phyloP scores from a whole-genome alignment of 495 filamentous ascomycete genomes.

The Arthonia radiata region DNA sequence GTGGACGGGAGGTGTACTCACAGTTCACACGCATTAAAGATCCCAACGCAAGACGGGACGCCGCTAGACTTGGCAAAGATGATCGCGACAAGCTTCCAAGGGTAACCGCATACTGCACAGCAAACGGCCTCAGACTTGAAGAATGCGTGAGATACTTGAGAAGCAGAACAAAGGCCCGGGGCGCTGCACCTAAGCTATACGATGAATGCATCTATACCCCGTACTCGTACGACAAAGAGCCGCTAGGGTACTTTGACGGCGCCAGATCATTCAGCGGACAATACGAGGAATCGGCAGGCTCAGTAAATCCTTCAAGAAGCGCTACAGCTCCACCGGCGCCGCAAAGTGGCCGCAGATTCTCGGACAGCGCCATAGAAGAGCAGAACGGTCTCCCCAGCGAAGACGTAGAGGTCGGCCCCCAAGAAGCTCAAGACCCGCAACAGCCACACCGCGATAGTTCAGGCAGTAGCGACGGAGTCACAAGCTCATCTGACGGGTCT shows the following conservation, averaged over 20 bases:
- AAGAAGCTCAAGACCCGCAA: conserved; percentile 3
- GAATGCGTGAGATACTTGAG: conserved; percentile 74
- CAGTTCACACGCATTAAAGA: conserved; percentile 93
- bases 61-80: conserved; percentile 76
- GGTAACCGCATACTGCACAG: conserved; percentile 91
- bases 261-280: conserved; percentile 15
- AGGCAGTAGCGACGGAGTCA: background rate
- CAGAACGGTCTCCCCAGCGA: conserved; percentile 11
- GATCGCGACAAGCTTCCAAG: conserved; percentile 68
- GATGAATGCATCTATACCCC: conserved; percentile 95
- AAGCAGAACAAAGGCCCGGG: conserved; percentile 43
- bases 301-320: conserved; percentile 7
- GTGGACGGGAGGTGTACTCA: conserved; percentile 83
- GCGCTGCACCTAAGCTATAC: conserved; percentile 66
- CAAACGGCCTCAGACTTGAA: conserved; percentile 70
- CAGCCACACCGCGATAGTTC: background rate
- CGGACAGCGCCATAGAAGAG: conserved; percentile 18
- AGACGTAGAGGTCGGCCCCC: conserved; percentile 18
- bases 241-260: conserved; percentile 8
- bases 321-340: conserved; percentile 1
- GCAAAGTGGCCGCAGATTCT: conserved; percentile 11
- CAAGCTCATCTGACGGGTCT: background rate
- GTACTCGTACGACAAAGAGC: conserved; percentile 38
- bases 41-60: conserved; percentile 76
- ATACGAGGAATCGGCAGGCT: conserved; percentile 5